Conservation (phyloP, 257 asterid genomes). For the Paulownia fortunei region DNA sequence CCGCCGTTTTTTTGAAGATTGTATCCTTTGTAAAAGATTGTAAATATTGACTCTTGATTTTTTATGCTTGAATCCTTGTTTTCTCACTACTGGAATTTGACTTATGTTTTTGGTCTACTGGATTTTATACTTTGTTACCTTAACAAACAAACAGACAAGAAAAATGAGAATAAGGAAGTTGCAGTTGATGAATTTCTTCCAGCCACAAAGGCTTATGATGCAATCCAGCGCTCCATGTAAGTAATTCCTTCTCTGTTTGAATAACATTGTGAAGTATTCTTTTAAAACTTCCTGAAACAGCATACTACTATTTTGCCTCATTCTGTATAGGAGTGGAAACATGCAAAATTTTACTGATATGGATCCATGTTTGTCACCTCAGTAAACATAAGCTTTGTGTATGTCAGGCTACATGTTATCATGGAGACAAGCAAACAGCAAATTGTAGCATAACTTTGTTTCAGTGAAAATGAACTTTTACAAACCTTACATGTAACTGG, state of each 20-base stretch:
- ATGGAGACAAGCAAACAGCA: background rate
- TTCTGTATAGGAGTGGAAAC: background rate
- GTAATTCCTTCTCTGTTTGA: constrained; percentile 29
- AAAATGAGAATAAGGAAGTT: constrained; percentile 93
- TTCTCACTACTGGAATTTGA: background rate
- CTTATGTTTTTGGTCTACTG: background rate
- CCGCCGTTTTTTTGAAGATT: constrained; percentile 91
- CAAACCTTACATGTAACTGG: constrained; percentile 2
- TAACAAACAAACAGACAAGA: constrained; percentile 69
- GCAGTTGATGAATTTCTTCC: constrained; percentile 85
- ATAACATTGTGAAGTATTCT: background rate
- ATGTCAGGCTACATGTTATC: background rate
- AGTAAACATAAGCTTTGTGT: background rate
- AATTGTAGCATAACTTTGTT: background rate
- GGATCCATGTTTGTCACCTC: background rate
- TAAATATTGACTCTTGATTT: background rate
- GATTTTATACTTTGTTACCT: constrained; percentile 28
- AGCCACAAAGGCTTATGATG: constrained; percentile 73
- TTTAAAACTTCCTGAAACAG: background rate
- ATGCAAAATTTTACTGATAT: background rate
- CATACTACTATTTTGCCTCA: background rate
- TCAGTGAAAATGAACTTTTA: background rate
- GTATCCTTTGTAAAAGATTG: constrained; percentile 59
- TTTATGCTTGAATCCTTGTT: background rate
- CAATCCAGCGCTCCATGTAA: constrained; percentile 82